Percentiles rank a stretch among this genome's conserved stretches.
Evolutionary conservation across 805 yeast species (phyloP).

Genomic region (Wickerhamomyces hampshirensis): DNA sequence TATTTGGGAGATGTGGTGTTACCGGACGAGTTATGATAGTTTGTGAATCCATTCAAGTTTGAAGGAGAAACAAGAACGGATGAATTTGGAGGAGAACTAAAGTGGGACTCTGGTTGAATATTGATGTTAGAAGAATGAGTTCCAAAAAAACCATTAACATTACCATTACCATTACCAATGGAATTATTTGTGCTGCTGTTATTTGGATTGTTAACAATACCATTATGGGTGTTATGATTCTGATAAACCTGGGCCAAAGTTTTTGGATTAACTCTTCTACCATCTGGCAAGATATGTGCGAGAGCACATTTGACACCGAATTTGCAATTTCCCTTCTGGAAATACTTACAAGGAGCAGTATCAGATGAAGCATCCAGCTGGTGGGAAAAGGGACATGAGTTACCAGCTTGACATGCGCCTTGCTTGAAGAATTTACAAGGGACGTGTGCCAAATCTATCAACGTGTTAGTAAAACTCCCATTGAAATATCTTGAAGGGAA

Average conservation of each 20-base stretch:
- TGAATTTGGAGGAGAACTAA: not conserved
- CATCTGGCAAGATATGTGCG: constrained; percentile 87
- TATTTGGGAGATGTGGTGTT: constrained; percentile 1
- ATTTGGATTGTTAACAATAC: not conserved
- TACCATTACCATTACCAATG: not conserved
- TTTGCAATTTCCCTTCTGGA: constrained; percentile 94
- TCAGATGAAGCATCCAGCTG: constrained; percentile 45
- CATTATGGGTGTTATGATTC: constrained; percentile 9
- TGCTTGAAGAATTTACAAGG: constrained; percentile 93
- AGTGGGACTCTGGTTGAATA: not conserved
- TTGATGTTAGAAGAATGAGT: constrained; percentile 1
- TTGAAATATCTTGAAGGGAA: constrained; percentile 1
- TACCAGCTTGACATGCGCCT: constrained; percentile 94
- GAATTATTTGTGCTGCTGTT: not conserved
- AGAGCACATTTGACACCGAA: constrained; percentile 93
- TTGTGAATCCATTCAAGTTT: not conserved
- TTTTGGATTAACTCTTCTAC: constrained; percentile 66
- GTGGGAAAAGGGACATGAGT: constrained; percentile 88
- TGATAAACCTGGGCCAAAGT: constrained; percentile 30
- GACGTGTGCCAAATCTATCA: constrained; percentile 75
- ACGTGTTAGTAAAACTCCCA: constrained; percentile 15
- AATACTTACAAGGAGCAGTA: constrained; percentile 79
- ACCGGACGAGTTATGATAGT: constrained; percentile 1
- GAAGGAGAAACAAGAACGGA: not conserved
- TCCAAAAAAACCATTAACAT: constrained; percentile 5